Conservation (phyloP, 2,329 filamentous ascomycete species). For the Hypoxylon sp. region DNA sequence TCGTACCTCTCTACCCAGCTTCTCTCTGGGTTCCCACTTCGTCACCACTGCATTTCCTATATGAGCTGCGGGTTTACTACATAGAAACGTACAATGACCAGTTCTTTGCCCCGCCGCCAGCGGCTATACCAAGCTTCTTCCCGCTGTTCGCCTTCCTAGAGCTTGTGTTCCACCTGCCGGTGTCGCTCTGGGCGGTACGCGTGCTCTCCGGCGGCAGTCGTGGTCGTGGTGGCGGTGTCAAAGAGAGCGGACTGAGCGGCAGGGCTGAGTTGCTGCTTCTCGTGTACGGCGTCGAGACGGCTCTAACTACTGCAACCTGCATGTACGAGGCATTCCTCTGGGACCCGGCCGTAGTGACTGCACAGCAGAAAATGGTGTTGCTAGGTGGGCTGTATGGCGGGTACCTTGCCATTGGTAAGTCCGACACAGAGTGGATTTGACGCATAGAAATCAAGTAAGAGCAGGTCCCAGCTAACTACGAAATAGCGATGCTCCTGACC, state of each 20-base stretch:
- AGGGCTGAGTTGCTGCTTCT: conserved; percentile 65
- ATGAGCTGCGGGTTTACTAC: conserved; percentile 63
- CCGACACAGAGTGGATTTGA: conserved; percentile 31
- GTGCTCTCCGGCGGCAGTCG: conserved; percentile 53
- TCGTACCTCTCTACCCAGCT: conserved; percentile 67
- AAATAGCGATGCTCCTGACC: conserved; percentile 64
- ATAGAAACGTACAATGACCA: conserved; percentile 66
- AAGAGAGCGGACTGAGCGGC: conserved; percentile 54
- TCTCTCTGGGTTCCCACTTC: conserved; percentile 60
- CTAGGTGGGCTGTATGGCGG: conserved; percentile 66
- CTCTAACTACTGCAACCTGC: conserved; percentile 66
- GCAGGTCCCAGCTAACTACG: conserved; percentile 12
- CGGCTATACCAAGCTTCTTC: conserved; percentile 64
- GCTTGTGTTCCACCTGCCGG: conserved; percentile 65
- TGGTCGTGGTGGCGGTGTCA: conserved; percentile 1
- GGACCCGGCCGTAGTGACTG: conserved; percentile 62
- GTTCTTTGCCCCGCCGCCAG: conserved; percentile 61
- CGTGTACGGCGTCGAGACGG: conserved; percentile 66
- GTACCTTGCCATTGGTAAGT: conserved; percentile 68
- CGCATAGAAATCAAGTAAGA: not conserved
- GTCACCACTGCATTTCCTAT: conserved; percentile 65
- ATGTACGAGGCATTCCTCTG: conserved; percentile 66
- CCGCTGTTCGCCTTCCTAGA: conserved; percentile 66
- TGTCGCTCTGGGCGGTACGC: conserved; percentile 63
- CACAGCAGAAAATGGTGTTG: conserved; percentile 62